Base-by-base conservation (phyloP, 495 filamentous ascomycete species). In the Aspergillus coremiiformis region DNA sequence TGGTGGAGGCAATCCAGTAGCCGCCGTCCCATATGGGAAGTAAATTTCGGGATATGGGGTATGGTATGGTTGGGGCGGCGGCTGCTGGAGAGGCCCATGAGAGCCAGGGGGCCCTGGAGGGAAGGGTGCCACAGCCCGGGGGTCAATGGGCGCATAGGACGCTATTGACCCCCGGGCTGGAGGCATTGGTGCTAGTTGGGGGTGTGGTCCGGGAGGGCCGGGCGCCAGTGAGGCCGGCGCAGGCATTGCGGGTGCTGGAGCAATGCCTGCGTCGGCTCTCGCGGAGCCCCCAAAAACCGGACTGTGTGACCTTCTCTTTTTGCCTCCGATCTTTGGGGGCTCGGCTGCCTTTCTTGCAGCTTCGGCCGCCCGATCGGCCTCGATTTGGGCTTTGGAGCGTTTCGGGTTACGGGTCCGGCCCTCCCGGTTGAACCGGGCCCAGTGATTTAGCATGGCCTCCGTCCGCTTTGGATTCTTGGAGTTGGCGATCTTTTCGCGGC, bases 381-480 rank as follows among this genome's bases (percentile, higher is more conserved):
- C 71, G 30, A 76, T 76, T 48, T 76, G 70, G 20, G 67, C 73
- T 53, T 73, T 74, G 47, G 71, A 73, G 8, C 73, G 70, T 58
- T 76, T 76, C 17, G 73, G 71, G 29, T 74, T 74, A 44, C 73
- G 68, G 12, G 65, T 69, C 12, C 70, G 67, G 27, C 71, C 71
- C 46, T 72, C 71, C 12, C 59, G 55, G 48, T 73, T 73, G 58
- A 74, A 76, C 8, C 70, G 65, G 27, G 65, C 66, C 73, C 73
- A 76, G 53, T 76, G 73, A 48, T 76, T 71, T 27, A 76, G 63
- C 75, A 76, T 76, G 10, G 73, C 73, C 48, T 74, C 68, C 10
- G 72, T 73, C 6, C 74, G 65, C 44, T 73, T 72, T 2, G 74
- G 72, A 49, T 78, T 75, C 62, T 76, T 78, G 19, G 71, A 73